Evolutionary conservation across 768 basidiomycete genomes (phyloP), one percentile per base, ranked within the genome.

Genomic region (Suillus discolor): DNA sequence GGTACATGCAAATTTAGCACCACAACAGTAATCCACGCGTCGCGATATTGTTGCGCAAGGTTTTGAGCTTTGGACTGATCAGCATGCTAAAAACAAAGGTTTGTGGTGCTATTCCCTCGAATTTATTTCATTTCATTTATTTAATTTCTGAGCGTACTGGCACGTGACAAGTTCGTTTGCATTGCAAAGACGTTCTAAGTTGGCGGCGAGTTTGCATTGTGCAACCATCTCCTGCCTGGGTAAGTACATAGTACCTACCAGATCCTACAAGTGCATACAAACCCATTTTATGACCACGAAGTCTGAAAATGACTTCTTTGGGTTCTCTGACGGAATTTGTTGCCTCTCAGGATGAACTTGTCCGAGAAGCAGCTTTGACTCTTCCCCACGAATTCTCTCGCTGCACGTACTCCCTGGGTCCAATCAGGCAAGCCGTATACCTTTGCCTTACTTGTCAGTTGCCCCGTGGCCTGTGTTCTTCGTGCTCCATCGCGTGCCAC

Each of bases 401-500:
- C 62, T 92, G 90, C 70, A 88, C 90, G 6, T 89, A 87, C 73
- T 71, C 77, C 49, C 75, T 86, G 67, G 89, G 90, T 0, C 78
- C 80, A 25, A 76, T 91, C 67, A 87, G 89, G 64, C 93, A 96
- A 77, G 88, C 92, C 0, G 87, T 94, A 12, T 92, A 94, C 74
- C 87, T 94, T 62, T 96, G 93, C 72, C 76, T 88, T 11, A 89
- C 91, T 1, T 96, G 93, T 73, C 81, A 84, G 28, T 82, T 83
- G 61, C 81, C 83, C 25, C 85, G 87, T 63, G 92, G 92, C 23
- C 80, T 94, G 64, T 94, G 93, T 69, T 86, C 90, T 18, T 90
- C 93, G 8, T 96, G 93, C 77, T 93, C 91, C 36, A 84, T 94
- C 61, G 91, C 93, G 28, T 96, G 93, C 73, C 93, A 96, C 73